Evolutionary conservation across 1,284 basidiomycete species (phyloP), one percentile per base, ranked within the genome.

Genomic region (Heterobasidion parviporum): DNA sequence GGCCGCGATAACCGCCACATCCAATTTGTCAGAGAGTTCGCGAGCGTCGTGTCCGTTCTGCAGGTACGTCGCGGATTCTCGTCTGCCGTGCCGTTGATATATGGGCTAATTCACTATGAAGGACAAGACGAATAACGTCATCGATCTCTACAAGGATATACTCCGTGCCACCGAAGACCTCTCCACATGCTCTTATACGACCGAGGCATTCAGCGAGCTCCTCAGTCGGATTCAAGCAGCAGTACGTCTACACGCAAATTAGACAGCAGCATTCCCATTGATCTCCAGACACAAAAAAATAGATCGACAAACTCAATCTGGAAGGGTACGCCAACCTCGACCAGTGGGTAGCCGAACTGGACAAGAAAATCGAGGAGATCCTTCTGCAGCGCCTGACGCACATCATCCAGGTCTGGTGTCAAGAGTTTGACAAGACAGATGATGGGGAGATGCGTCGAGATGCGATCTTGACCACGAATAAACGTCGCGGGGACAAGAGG

Each of bases 291-390:
- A 34, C 43, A 8, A 51, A 45, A 9, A 6, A 38, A 12, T 47
- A 92, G 85, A 93, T 98, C 60, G 97, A 99, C 71, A 83, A 88
- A 53, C 79, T 99, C 62, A 98, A 98, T 67, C 72, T 99, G 61
- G 94, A 98, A 67, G 95, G 96, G 9, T 99, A 96, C 66, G 92
- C 94, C 6, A 99, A 99, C 65, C 81, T 99, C n/a, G 94, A 98
- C 58, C 83, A 92, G 53, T 99, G 95, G 95, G 93, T 98, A 0
- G 82, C 86, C 0, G 85, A 91, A 55, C 80, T 99, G 9, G 95
- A 98, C 67, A 80, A 83, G 61, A 83, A 86, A 59, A 94, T 98
- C 65, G 94, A 98, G 65, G 74, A 70, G 1, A 90, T 93, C 47
- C 76, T 99, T 0, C 73, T 89, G n/a, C 81, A 83, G 57, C 83